These are phyloP conservation scores for Scheffersomyces insectosa DNA, from an alignment of 1,139 yeast genomes.

Conservation along the genomic window DNA sequence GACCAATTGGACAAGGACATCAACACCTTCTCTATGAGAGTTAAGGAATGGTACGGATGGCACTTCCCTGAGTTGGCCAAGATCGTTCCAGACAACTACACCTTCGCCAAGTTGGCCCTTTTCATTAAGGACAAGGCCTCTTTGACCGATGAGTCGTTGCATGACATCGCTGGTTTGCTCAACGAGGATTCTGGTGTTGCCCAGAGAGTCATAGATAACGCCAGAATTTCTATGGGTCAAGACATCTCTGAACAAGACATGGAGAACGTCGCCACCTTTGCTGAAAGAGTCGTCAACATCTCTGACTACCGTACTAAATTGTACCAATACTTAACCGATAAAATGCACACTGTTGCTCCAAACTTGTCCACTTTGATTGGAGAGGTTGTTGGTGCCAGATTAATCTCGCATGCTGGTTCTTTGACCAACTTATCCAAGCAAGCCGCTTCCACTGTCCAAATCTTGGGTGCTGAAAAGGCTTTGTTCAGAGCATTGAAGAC, in stretches of 20 bases:
- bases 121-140: slow-evolving; percentile 86
- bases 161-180: slow-evolving; percentile 84
- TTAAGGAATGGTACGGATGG: slow-evolving; percentile 99
- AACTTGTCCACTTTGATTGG: slow-evolving; percentile 95
- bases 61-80: slow-evolving; percentile 99
- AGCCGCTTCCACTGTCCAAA: slow-evolving; percentile 98
- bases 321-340: slow-evolving; percentile 84
- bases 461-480: slow-evolving; percentile 99
- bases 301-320: slow-evolving; percentile 90
- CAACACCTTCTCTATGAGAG: slow-evolving; percentile 97
- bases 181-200: slow-evolving; percentile 95
- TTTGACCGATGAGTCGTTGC: slow-evolving; percentile 79
- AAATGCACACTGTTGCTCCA: slow-evolving; percentile 98
- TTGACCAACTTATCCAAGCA: slow-evolving; percentile 93
- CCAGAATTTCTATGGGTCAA: slow-evolving; percentile 98
- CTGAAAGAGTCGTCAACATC: slow-evolving; percentile 90
- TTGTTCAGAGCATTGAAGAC: slow-evolving; percentile 97
- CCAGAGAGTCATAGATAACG: slow-evolving; percentile 79
- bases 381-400: slow-evolving; percentile 97
- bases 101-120: slow-evolving; percentile 80
- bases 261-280: slow-evolving; percentile 86
- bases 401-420: slow-evolving; percentile 98
- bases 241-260: slow-evolving; percentile 94
- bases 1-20: slow-evolving; percentile 97
- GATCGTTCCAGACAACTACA: slow-evolving; percentile 88